Base-by-base conservation (phyloP, 768 basidiomycete species). In the Russula vinacea region DNA sequence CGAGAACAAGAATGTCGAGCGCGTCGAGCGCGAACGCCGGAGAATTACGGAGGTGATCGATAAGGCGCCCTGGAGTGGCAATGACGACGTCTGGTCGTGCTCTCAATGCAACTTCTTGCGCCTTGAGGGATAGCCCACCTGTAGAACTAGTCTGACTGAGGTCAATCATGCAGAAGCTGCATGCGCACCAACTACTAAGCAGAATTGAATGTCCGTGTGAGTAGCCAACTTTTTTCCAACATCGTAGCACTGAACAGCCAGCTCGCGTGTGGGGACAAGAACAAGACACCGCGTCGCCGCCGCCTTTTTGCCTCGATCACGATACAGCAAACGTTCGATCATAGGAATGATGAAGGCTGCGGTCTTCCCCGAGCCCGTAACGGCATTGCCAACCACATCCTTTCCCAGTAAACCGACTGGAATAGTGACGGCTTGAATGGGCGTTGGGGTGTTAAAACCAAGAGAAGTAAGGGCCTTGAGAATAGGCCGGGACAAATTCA, bases 281-380 rank as follows among this genome's bases (percentile, higher is more conserved):
- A 98, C 81, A 44, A 99, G 83, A 73, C 97, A 98, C 58, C 97
- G 81, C 0, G 89, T 93, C 35, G 89, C 89, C 22, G 92, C 89
- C 17, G 90, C 87, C 67, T 87, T 89, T 73, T 87, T 91, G 19
- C 92, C 89, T 68, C 90, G 88, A 67, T 98, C 94, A 60, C 97
- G 84, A 72, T 95, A 98, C 59, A 95, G 76, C 35, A 99, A 79
- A 62, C 97, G 88, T 74, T 99, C 97, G 56, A 95, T 75, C 77
- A 95, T 89, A 45, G 97, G 97, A 64, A 98, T 87, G 71, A 90
- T 88, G 77, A 98, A 99, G 2, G 97, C 97, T 11, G 94, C 96
- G 1, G 97, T 99, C 79, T 99, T 99, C 64, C 97, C 97, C 5
- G 94, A 97, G 65, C 97, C 97, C 19, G 97, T 99, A 19, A 96